These are phyloP conservation scores for barley (Hordeum vulgare) DNA, from an alignment of 176 grass and related monocot species.

Conservation along the genomic window MorexV3_pseudomolecules_assembly NC_058521.1:576425552-576426051, in stretches of 20 bases:
- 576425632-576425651: not conserved
- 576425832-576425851: too few relatives aligned
- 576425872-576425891: conserved; percentile 16
- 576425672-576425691: too few relatives aligned
- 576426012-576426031: not conserved
- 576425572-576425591: not conserved
- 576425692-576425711: not conserved
- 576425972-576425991: conserved; percentile 98
- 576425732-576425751: not conserved
- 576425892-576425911: conserved; percentile 85
- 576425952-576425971: conserved; percentile 75
- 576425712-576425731: not conserved
- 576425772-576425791: not conserved
- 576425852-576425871: not conserved
- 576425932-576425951: conserved; percentile 79
- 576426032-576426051: not conserved
- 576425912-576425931: conserved; percentile 76
- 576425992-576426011: conserved; percentile 1
- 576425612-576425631: not conserved
- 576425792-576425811: too few relatives aligned
- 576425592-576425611: not conserved
- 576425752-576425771: not conserved
- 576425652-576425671: not conserved
- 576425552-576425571: not conserved
- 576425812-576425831: too few relatives aligned